Evolutionary conservation across 2,329 filamentous ascomycete species (phyloP).

Genomic region (Fusarium virguliforme): DNA sequence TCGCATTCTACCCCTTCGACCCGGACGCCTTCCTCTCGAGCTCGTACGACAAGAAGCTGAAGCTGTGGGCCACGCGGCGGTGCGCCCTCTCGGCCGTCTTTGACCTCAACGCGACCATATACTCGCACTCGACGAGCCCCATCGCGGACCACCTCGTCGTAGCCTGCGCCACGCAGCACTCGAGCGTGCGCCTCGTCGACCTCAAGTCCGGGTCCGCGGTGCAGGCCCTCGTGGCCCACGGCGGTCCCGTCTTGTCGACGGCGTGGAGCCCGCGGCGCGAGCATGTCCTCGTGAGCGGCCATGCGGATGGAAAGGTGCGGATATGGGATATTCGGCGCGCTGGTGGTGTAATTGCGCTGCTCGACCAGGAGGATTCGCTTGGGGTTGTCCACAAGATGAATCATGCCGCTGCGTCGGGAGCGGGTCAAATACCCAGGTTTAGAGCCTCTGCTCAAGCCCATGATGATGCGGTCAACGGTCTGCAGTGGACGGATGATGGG

Average conservation of each 20-base stretch:
- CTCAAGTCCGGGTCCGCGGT: conserved; percentile 83
- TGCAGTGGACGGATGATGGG: conserved; percentile 88
- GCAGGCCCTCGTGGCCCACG: conserved; percentile 79
- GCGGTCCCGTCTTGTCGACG: conserved; percentile 77
- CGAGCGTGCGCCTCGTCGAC: conserved; percentile 87
- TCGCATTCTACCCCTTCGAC: conserved; percentile 86
- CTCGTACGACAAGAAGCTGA: conserved; percentile 84
- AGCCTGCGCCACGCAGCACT: conserved; percentile 90
- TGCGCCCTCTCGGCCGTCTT: conserved; percentile 77
- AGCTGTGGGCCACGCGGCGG: conserved; percentile 79
- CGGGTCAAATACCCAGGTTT: conserved; percentile 56
- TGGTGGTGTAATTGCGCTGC: conserved; percentile 80
- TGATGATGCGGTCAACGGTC: conserved; percentile 84
- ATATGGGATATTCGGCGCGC: conserved; percentile 91
- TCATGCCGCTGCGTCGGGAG: conserved; percentile 53
- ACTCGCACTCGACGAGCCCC: conserved; percentile 84
- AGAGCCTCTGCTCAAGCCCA: conserved; percentile 77
- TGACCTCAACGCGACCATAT: conserved; percentile 77
- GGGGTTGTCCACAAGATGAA: conserved; percentile 70
- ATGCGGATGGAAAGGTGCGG: conserved; percentile 86
- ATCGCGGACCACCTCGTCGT: conserved; percentile 83
- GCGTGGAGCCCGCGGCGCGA: conserved; percentile 88
- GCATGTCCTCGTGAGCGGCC: conserved; percentile 85
- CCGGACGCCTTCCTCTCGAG: conserved; percentile 81
- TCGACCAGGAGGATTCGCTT: conserved; percentile 88